phyloP scores from a whole-genome alignment of 345 rosid species.

The Geranium rotundifolium region DNA sequence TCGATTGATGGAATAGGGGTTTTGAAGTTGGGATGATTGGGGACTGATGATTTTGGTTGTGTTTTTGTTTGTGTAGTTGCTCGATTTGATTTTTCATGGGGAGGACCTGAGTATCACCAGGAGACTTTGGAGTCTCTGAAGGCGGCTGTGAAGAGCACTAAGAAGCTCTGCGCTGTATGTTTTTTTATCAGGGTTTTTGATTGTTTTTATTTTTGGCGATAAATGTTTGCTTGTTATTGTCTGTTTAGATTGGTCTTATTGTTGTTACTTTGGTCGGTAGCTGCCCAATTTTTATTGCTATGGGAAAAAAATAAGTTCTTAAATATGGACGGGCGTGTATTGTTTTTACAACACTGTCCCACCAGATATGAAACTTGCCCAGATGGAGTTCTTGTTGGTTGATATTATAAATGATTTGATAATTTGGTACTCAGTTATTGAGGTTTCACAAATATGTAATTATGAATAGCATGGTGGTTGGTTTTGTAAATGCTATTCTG shows the following conservation, averaged over 20 bases:
- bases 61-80: constrained; percentile 40
- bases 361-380: too few relatives aligned
- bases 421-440: too few relatives aligned
- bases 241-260: background rate
- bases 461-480: background rate
- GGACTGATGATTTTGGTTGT: background rate
- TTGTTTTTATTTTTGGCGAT: background rate
- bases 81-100: constrained; percentile 89
- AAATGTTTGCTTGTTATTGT: background rate
- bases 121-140: constrained; percentile 75
- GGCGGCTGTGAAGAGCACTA: constrained; percentile 64
- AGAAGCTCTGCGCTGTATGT: constrained; percentile 84
- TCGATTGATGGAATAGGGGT: background rate
- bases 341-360: too few relatives aligned
- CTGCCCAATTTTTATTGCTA: too few relatives aligned
- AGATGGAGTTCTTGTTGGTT: too few relatives aligned
- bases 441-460: background rate
- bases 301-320: too few relatives aligned
- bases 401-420: too few relatives aligned
- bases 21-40: background rate
- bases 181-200: constrained; percentile 5
- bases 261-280: background rate
- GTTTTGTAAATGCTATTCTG: background rate
- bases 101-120: constrained; percentile 64
- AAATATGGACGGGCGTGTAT: too few relatives aligned